Conservation (phyloP, 352 stramenopile species). For the Phytophthora multivora region DNA sequence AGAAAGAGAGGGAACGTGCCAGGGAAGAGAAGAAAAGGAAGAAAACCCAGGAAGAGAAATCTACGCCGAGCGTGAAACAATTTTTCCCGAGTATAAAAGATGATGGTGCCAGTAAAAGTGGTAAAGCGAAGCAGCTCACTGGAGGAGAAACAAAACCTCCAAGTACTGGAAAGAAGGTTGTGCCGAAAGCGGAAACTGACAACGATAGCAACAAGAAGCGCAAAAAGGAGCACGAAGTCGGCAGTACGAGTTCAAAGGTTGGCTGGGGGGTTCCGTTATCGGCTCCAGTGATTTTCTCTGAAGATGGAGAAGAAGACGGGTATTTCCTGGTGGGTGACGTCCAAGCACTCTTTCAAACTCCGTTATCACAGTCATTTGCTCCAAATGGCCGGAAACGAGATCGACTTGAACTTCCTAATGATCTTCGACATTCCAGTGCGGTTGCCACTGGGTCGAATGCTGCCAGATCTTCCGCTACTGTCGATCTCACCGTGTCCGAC, state of each 20-base stretch:
- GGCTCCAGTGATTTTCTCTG: constrained; percentile 37
- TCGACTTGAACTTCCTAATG: not conserved
- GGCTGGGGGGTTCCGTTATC: constrained; percentile 6
- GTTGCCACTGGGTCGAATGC: not conserved
- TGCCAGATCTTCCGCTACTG: constrained; percentile 9
- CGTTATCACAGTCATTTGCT: not conserved
- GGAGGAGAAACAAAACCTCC: constrained; percentile 14
- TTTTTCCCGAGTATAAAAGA: constrained; percentile 33
- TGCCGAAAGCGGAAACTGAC: not conserved
- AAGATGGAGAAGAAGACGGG: constrained; percentile 40
- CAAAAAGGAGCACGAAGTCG: constrained; percentile 13
- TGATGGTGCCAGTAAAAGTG: not conserved
- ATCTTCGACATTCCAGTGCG: not conserved
- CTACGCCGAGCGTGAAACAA: constrained; percentile 27
- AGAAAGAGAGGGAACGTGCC: constrained; percentile 44
- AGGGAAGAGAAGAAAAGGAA: constrained; percentile 32
- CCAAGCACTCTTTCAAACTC: constrained; percentile 42
- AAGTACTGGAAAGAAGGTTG: constrained; percentile 31
- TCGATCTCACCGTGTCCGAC: constrained; percentile 43
- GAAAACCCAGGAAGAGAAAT: constrained; percentile 26
- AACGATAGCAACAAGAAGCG: constrained; percentile 15
- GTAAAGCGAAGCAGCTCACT: constrained; percentile 2
- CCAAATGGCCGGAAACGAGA: not conserved
- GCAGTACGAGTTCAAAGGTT: not conserved
- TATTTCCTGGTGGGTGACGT: constrained; percentile 59